These are phyloP conservation scores for Fusarium drepaniforme DNA, from an alignment of 2,329 filamentous ascomycete species.

Conservation along the genomic window DNA sequence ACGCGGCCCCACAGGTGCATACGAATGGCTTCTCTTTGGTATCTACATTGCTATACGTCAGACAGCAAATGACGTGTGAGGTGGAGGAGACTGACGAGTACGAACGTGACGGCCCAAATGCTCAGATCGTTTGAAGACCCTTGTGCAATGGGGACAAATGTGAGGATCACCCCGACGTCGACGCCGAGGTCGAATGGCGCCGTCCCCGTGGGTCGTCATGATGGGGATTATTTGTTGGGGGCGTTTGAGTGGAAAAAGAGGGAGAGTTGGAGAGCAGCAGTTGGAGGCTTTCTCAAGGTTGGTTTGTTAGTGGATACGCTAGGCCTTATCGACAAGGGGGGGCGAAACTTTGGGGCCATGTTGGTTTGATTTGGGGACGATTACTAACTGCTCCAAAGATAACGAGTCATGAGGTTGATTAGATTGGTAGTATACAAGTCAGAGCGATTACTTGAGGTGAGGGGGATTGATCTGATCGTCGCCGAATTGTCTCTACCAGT, in stretches of 20 bases:
- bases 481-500: background rate
- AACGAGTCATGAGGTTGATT: background rate
- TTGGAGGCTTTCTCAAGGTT: constrained; percentile 5
- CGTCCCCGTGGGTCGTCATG: constrained; percentile 10
- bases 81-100: constrained; percentile 53
- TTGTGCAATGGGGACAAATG: constrained; percentile 56
- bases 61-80: background rate
- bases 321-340: background rate
- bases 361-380: background rate
- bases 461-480: background rate
- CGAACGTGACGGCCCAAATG: constrained; percentile 60
- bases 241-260: background rate
- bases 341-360: background rate
- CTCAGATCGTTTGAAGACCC: constrained; percentile 60
- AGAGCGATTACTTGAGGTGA: background rate
- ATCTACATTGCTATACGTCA: constrained; percentile 46
- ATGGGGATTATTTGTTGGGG: constrained; percentile 6
- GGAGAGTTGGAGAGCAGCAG: constrained; percentile 22
- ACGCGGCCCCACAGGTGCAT: constrained; percentile 58
- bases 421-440: background rate
- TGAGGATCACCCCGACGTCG: constrained; percentile 35
- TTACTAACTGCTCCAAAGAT: constrained; percentile 3
- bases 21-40: constrained; percentile 62
- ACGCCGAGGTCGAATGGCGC: constrained; percentile 3
- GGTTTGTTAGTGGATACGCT: constrained; percentile 1